These are phyloP conservation scores for Bothriochloa decipiens DNA, from an alignment of 176 grass and related monocot species.

Conservation along the genomic window DNA sequence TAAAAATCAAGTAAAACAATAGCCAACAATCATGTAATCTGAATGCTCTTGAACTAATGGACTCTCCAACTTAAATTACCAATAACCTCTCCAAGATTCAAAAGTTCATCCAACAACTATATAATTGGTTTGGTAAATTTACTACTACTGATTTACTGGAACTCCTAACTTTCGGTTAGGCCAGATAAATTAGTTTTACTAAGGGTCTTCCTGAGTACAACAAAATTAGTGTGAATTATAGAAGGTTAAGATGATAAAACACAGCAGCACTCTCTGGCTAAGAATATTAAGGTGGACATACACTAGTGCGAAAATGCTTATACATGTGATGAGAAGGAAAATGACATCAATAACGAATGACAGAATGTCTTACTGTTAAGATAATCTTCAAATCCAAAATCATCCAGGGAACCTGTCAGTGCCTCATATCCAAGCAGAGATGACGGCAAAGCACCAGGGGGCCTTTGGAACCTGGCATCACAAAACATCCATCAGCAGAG, in stretches of 20 bases:
- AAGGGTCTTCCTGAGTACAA: not conserved
- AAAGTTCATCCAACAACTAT: not conserved
- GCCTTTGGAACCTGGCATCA: constrained; percentile 85
- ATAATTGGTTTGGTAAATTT: not conserved
- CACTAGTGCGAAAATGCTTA: not conserved
- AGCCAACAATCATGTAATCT: no score
- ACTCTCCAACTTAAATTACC: not conserved
- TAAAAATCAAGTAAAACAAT: not conserved
- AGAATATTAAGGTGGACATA: not conserved
- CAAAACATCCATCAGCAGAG: not conserved
- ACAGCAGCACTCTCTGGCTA: not conserved
- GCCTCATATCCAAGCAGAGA: constrained; percentile 93
- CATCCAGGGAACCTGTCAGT: constrained; percentile 88
- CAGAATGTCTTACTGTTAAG: constrained; percentile 64
- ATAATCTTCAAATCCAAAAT: constrained; percentile 98
- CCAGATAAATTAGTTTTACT: not conserved
- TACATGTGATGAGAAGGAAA: not conserved
- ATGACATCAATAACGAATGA: not conserved
- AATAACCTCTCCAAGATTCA: not conserved
- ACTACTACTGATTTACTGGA: constrained; percentile 1
- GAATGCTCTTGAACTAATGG: not conserved
- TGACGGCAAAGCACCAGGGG: constrained; percentile 76
- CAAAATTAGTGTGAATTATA: not conserved
- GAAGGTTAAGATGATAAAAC: not conserved
- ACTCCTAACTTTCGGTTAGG: not conserved